Conservation (phyloP, 1,139 yeast species). For the Hemisphaericaspora lyxosophila region DNA sequence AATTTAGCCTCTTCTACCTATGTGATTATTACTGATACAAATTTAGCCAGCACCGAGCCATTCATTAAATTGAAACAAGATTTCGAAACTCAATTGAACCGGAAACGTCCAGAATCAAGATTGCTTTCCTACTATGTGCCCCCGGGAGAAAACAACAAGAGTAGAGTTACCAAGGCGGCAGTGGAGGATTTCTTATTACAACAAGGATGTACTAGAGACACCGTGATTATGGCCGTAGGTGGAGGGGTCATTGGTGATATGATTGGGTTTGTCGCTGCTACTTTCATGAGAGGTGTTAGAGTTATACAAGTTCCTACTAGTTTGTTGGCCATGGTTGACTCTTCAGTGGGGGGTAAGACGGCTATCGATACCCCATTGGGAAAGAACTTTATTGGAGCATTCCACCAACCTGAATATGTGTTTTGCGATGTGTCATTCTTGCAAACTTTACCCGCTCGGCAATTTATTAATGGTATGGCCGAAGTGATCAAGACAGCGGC, state of each 20-base stretch:
- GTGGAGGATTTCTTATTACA: slow-evolving; percentile 86
- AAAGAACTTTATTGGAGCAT: slow-evolving; percentile 94
- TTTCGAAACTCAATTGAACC: slow-evolving; percentile 32
- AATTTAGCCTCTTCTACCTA: slow-evolving; percentile 82
- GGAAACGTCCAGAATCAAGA: slow-evolving; percentile 52
- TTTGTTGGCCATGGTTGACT: slow-evolving; percentile 94
- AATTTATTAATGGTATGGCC: slow-evolving; percentile 97
- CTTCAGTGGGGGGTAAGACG: slow-evolving; percentile 97
- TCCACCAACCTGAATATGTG: slow-evolving; percentile 92
- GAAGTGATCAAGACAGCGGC: slow-evolving; percentile 99
- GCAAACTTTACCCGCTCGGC: slow-evolving; percentile 86
- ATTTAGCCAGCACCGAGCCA: slow-evolving; percentile 71
- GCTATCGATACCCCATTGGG: slow-evolving; percentile 98
- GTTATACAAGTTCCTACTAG: slow-evolving; percentile 94
- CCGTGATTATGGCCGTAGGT: slow-evolving; percentile 91
- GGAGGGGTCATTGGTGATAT: slow-evolving; percentile 99
- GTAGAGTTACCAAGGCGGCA: slow-evolving; percentile 83
- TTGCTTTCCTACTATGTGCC: slow-evolving; percentile 72
- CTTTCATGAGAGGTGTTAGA: slow-evolving; percentile 98
- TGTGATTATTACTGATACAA: slow-evolving; percentile 84
- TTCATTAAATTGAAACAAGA: slow-evolving; percentile 36
- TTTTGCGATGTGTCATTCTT: slow-evolving; percentile 87
- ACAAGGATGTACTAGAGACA: slow-evolving; percentile 95
- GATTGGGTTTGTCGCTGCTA: slow-evolving; percentile 98
- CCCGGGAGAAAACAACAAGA: slow-evolving; percentile 94